Percentiles rank a stretch among this genome's conserved stretches.
Evolutionary conservation across 2,329 filamentous ascomycete species (phyloP).

Genomic region (Ceratocystis variospora): DNA sequence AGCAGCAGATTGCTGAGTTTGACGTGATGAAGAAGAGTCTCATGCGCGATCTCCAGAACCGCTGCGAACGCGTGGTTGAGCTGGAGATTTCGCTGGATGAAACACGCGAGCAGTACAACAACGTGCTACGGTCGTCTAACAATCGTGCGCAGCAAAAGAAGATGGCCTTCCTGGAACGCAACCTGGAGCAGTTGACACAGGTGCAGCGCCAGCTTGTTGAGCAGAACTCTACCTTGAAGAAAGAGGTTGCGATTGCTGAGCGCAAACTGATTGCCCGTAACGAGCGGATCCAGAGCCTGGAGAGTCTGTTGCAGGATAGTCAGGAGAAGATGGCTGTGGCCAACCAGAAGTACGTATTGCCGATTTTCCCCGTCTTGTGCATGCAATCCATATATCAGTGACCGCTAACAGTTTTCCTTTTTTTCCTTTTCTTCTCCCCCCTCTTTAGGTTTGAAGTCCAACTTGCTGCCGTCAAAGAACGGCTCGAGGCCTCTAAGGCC

Average conservation of each 20-base stretch:
- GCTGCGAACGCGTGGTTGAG: slow-evolving; percentile 94
- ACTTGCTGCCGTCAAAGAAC: slow-evolving; percentile 92
- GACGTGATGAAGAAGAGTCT: slow-evolving; percentile 99
- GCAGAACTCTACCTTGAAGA: slow-evolving; percentile 94
- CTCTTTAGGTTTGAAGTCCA: slow-evolving; percentile 77
- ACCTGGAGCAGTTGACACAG: slow-evolving; percentile 92
- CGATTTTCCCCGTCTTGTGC: slow-evolving; percentile 4
- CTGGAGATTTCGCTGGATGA: slow-evolving; percentile 95
- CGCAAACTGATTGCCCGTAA: slow-evolving; percentile 92
- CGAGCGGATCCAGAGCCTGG: slow-evolving; percentile 88
- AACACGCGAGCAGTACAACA: slow-evolving; percentile 98
- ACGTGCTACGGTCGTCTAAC: slow-evolving; percentile 89
- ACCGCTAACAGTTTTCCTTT: slow-evolving; percentile 5
- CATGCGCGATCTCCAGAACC: slow-evolving; percentile 96
- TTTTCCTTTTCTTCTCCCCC: not conserved
- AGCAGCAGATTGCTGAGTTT: slow-evolving; percentile 96
- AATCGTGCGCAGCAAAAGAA: slow-evolving; percentile 99
- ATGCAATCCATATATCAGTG: not conserved
- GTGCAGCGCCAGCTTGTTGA: slow-evolving; percentile 96
- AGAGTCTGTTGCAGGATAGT: slow-evolving; percentile 84
- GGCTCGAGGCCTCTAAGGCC: slow-evolving; percentile 85
- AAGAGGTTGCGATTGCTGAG: slow-evolving; percentile 97
- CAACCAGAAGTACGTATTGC: slow-evolving; percentile 71
- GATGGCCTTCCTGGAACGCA: slow-evolving; percentile 98
- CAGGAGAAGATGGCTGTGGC: slow-evolving; percentile 96